A percentile compares a stretch with the other conserved stretches of the same genome.
These are phyloP conservation scores for Suhomyces sp. DNA, from an alignment of 805 yeast species.

Conservation along the genomic window DNA sequence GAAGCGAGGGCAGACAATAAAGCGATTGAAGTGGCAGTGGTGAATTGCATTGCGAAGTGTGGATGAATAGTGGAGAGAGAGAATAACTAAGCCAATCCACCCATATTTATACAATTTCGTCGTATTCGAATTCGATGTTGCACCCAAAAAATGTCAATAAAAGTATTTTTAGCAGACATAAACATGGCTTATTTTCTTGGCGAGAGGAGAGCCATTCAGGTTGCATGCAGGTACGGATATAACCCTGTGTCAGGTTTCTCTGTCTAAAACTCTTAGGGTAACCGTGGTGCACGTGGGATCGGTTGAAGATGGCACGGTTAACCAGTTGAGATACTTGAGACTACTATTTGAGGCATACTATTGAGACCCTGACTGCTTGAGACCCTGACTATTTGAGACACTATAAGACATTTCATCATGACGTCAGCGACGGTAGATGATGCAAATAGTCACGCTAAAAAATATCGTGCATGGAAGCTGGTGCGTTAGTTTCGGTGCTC, in stretches of 20 bases:
- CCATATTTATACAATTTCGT: background rate
- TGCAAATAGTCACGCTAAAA: background rate
- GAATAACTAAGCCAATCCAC: background rate
- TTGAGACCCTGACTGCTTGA: too few species aligned
- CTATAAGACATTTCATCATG: background rate
- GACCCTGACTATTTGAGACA: too few species aligned
- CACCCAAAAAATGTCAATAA: background rate
- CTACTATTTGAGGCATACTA: too few species aligned
- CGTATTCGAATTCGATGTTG: background rate
- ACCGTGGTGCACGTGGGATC: too few species aligned
- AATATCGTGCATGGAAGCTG: background rate
- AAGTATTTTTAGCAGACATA: background rate
- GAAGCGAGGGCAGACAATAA: constrained; percentile 4
- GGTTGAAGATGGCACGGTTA: too few species aligned
- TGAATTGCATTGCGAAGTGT: constrained; percentile 4
- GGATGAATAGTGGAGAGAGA: background rate
- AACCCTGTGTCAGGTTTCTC: too few species aligned
- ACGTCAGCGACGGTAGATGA: background rate
- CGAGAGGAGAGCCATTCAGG: background rate
- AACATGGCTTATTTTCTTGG: background rate
- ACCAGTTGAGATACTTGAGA: too few species aligned
- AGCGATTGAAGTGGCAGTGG: constrained; percentile 4
- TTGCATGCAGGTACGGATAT: background rate
- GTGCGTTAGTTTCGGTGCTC: background rate
- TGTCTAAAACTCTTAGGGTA: too few species aligned